Percentiles rank a stretch among this genome's conserved stretches.
Conservation (phyloP, 108 stramenopile genomes). For the Discostella stelligeroides region DNA sequence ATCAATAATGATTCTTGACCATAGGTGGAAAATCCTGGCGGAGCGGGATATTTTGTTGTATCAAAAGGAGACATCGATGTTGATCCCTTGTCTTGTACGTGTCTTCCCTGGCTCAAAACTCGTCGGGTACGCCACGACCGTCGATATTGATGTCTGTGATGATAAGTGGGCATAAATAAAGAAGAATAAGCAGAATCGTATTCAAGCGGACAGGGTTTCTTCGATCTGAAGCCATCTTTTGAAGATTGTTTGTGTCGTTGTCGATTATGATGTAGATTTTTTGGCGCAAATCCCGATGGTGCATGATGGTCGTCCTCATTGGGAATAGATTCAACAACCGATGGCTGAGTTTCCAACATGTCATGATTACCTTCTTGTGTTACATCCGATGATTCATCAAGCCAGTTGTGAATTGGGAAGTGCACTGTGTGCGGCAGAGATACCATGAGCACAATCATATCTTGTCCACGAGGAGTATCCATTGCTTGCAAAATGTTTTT, state of each 20-base stretch:
- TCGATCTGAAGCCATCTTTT: not conserved
- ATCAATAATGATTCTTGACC: conserved; percentile 25
- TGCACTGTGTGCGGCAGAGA: conserved; percentile 49
- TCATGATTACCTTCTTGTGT: conserved; percentile 6
- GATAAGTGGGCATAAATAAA: conserved; percentile 25
- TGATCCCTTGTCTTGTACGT: not conserved
- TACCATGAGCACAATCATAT: conserved; percentile 45
- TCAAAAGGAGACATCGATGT: conserved; percentile 15
- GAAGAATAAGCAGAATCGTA: conserved; percentile 50
- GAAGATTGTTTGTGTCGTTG: conserved; percentile 14
- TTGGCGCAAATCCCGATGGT: conserved; percentile 30
- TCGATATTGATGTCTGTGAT: too few relatives aligned
- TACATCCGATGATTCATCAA: conserved; percentile 9
- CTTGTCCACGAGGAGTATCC: conserved; percentile 35
- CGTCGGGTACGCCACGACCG: too few relatives aligned
- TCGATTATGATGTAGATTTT: conserved; percentile 23
- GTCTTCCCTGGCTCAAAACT: too few relatives aligned
- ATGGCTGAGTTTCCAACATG: conserved; percentile 6
- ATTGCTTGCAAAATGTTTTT: too few relatives aligned
- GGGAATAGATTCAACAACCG: conserved; percentile 4
- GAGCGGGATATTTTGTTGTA: conserved; percentile 23
- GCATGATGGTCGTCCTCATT: conserved; percentile 21
- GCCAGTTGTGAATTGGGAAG: conserved; percentile 21
- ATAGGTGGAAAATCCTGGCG: conserved; percentile 30
- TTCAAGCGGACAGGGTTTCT: conserved; percentile 43